Evolutionary conservation across 208 protist genomes (phyloP).

Genomic region (Acanthamoeba castellanii): DNA sequence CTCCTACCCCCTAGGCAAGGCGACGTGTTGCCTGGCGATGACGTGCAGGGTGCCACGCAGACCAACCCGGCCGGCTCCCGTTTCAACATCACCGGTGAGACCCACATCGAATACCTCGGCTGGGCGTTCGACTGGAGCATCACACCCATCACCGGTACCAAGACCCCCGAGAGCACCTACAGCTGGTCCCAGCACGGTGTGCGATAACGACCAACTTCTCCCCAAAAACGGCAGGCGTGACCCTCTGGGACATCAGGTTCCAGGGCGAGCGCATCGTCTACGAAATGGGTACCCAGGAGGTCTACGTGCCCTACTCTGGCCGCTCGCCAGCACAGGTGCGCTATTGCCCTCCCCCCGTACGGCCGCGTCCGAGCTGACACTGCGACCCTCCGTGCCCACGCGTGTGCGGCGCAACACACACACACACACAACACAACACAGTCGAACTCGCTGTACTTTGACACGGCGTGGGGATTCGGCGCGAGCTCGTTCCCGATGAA

Average conservation of each 20-base stretch:
- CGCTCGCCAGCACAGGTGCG: not conserved
- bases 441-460: not conserved
- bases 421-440: not conserved
- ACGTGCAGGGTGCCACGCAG: not conserved
- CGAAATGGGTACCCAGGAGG: not conserved
- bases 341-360: too few relatives aligned
- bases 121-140: conserved; percentile 6
- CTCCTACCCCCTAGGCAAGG: not conserved
- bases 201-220: too few relatives aligned
- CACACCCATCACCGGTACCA: not conserved
- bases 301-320: conserved; percentile 50
- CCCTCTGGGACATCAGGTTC: conserved; percentile 24
- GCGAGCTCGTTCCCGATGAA: not conserved
- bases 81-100: not conserved
- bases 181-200: too few relatives aligned
- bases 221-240: not conserved
- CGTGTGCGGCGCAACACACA: not conserved
- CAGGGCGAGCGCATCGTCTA: conserved; percentile 1
- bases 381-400: too few relatives aligned
- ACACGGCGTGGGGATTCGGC: not conserved
- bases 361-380: too few relatives aligned
- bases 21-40: not conserved
- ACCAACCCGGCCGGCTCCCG: not conserved
- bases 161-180: too few relatives aligned
- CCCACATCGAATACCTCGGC: conserved; percentile 3